phyloP scores from a whole-genome alignment of 2,329 filamentous ascomycete genomes.

The Immersiporthe knoxdaviesiana region DNA sequence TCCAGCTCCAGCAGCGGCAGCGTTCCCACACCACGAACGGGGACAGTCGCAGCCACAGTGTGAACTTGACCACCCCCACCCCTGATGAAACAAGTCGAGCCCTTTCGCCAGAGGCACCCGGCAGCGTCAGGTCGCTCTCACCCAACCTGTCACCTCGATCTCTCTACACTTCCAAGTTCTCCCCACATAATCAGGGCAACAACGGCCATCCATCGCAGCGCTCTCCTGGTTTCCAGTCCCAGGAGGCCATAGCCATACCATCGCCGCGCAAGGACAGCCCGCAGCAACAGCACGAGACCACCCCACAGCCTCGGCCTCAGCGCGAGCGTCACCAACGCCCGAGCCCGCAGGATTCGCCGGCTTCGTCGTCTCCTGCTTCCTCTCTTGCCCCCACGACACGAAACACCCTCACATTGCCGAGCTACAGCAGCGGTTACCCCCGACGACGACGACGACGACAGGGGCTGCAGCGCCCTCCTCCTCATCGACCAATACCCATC shows the following conservation, averaged over 20 bases:
- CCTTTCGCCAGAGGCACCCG: slow-evolving; percentile 34
- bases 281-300: slow-evolving; percentile 29
- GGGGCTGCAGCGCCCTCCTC: slow-evolving; percentile 33
- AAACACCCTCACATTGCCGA: slow-evolving; percentile 39
- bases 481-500: slow-evolving; percentile 8
- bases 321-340: slow-evolving; percentile 1
- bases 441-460: too few species aligned
- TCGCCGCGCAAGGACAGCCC: slow-evolving; percentile 27
- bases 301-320: slow-evolving; percentile 13
- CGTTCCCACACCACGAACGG: background rate
- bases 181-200: slow-evolving; percentile 39
- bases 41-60: slow-evolving; percentile 15
- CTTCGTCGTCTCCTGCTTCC: background rate
- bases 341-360: slow-evolving; percentile 19
- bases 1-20: slow-evolving; percentile 4
- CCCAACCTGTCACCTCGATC: slow-evolving; percentile 47
- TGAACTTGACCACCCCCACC: slow-evolving; percentile 30
- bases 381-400: slow-evolving; percentile 10
- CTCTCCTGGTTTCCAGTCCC: slow-evolving; percentile 15
- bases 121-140: slow-evolving; percentile 44
- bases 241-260: background rate
- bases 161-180: slow-evolving; percentile 52
- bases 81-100: slow-evolving; percentile 34
- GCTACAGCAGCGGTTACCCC: slow-evolving; percentile 38
- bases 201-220: slow-evolving; percentile 12